Evolutionary conservation across 192 early-diverging fungal species (phyloP).

Genomic region (Coemansia sp.): DNA sequence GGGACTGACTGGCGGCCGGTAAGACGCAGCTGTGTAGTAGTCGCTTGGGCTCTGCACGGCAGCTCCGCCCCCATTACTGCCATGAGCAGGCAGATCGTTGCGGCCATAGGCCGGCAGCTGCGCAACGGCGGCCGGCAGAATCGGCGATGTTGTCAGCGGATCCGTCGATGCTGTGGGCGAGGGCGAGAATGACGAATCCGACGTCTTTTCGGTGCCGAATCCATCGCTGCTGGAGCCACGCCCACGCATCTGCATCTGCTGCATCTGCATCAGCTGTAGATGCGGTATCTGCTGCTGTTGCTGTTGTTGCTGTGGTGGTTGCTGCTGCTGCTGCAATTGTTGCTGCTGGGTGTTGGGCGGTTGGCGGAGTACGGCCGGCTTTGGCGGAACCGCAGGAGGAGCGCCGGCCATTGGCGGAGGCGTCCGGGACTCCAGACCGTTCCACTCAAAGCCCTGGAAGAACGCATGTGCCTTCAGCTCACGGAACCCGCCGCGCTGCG

Average conservation of each 20-base stretch:
- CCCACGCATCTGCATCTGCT: background rate
- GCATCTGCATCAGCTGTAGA: background rate
- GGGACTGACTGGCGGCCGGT: slow-evolving; percentile 38
- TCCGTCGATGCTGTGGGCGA: slow-evolving; percentile 35
- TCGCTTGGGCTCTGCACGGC: slow-evolving; percentile 26
- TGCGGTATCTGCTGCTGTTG: too few relatives aligned
- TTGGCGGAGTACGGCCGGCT: slow-evolving; percentile 43
- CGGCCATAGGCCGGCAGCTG: background rate
- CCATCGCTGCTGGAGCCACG: slow-evolving; percentile 50
- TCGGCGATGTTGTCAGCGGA: slow-evolving; percentile 21
- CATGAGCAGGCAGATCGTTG: background rate
- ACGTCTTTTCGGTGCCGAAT: slow-evolving; percentile 39
- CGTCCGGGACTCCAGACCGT: slow-evolving; percentile 36
- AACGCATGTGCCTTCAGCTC: slow-evolving; percentile 77
- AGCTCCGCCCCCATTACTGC: slow-evolving; percentile 10
- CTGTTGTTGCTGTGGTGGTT: too few relatives aligned
- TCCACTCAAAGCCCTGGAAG: slow-evolving; percentile 81
- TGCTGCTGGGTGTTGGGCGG: background rate
- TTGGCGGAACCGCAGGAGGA: slow-evolving; percentile 48
- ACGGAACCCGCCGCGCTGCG: slow-evolving; percentile 55
- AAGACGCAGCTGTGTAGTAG: slow-evolving; percentile 43
- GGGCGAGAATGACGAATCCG: slow-evolving; percentile 42
- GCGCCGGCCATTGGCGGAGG: slow-evolving; percentile 40
- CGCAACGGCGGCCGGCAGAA: background rate
- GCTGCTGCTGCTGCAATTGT: slow-evolving; percentile 1